Conservation (phyloP, 257 asterid genomes). For the Nicotiana undulata region DNA sequence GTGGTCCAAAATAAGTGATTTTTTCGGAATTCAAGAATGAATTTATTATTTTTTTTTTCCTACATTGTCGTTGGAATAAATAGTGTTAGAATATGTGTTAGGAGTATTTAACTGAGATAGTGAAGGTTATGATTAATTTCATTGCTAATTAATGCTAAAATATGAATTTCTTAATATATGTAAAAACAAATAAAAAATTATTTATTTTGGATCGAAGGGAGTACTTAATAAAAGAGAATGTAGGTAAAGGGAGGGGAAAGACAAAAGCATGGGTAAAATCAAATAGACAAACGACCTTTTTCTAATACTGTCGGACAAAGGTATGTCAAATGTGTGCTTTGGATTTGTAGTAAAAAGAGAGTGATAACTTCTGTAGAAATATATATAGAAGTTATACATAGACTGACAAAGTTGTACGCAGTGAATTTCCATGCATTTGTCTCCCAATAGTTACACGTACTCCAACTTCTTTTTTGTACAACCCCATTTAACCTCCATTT, state of each 20-base stretch:
- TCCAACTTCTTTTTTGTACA: not conserved
- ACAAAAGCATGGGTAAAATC: slow-evolving; percentile 29
- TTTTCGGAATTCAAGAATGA: no score
- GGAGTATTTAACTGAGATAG: no score
- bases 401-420: slow-evolving; percentile 13
- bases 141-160: no score
- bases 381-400: not conserved
- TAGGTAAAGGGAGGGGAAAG: not conserved
- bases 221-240: not conserved
- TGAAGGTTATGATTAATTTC: no score
- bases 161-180: no score
- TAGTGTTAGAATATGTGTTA: no score
- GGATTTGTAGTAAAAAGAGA: slow-evolving; percentile 1
- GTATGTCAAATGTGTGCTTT: slow-evolving; percentile 1
- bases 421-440: slow-evolving; percentile 23
- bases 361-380: not conserved
- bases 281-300: slow-evolving; percentile 13
- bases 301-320: slow-evolving; percentile 9
- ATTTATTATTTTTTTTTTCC: no score
- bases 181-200: no score
- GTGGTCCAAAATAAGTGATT: no score
- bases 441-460: slow-evolving; percentile 12
- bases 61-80: no score
- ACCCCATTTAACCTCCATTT: no score
- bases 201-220: no score